These are phyloP conservation scores for Skeletonema potamos DNA, from an alignment of 108 stramenopile genomes.

Conservation along the genomic window DNA sequence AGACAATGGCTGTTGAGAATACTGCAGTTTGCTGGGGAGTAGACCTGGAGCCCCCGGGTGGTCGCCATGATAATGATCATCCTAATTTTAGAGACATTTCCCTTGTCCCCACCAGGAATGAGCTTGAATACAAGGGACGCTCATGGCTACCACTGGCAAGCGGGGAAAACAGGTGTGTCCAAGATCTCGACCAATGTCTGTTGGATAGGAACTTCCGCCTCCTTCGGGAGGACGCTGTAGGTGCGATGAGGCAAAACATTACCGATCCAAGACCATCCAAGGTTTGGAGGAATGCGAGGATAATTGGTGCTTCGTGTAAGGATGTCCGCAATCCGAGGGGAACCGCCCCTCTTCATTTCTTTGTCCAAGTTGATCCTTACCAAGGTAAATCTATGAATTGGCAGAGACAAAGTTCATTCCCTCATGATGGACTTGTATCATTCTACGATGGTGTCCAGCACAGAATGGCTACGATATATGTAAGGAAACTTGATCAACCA, in stretches of 20 bases:
- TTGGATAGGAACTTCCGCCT: slow-evolving; percentile 56
- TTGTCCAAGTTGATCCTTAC: slow-evolving; percentile 41
- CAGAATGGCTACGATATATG: slow-evolving; percentile 33
- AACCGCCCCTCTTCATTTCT: slow-evolving; percentile 17
- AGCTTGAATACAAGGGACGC: slow-evolving; percentile 27
- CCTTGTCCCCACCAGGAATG: slow-evolving; percentile 48
- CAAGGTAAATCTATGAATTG: slow-evolving; percentile 22
- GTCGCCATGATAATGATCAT: slow-evolving; percentile 54
- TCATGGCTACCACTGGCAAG: slow-evolving; percentile 42
- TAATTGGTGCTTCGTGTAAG: slow-evolving; percentile 41
- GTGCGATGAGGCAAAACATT: slow-evolving; percentile 40
- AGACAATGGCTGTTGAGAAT: background rate
- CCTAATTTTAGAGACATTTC: slow-evolving; percentile 50
- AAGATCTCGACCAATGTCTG: slow-evolving; percentile 31
- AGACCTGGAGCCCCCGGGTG: slow-evolving; percentile 49
- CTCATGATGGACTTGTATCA: slow-evolving; percentile 38
- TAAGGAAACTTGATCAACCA: slow-evolving; percentile 7
- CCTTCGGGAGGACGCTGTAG: slow-evolving; percentile 51
- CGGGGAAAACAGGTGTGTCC: slow-evolving; percentile 31
- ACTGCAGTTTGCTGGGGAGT: slow-evolving; percentile 44
- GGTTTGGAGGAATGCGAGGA: slow-evolving; percentile 51
- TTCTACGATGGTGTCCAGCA: slow-evolving; percentile 18
- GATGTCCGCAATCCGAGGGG: slow-evolving; percentile 12
- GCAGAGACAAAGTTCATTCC: slow-evolving; percentile 25
- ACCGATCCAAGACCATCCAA: slow-evolving; percentile 23